Conservation (phyloP, 345 rosid species). For the Garcia nutans region DNA sequence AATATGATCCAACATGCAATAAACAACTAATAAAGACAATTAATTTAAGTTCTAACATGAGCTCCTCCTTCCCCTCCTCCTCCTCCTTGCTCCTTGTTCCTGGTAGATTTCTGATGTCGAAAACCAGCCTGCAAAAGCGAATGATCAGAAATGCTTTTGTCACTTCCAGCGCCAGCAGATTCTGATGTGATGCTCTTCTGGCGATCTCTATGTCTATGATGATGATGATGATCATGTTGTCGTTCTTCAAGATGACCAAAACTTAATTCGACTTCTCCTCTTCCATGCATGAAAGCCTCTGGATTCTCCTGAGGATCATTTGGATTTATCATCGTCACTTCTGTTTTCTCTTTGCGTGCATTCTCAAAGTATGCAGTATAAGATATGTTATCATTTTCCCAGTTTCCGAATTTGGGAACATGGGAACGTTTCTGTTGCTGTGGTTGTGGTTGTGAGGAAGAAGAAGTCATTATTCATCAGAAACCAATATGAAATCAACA, state of each 20-base stretch:
- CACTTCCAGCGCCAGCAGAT: constrained; percentile 16
- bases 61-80: too few relatives aligned
- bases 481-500: too few relatives aligned
- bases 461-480: too few relatives aligned
- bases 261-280: constrained; percentile 8
- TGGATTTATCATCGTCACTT: constrained; percentile 40
- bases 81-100: constrained; percentile 4
- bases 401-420: constrained; percentile 54
- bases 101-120: constrained; percentile 12
- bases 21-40: background rate
- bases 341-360: constrained; percentile 45
- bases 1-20: too few relatives aligned
- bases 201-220: background rate
- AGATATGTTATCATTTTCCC: constrained; percentile 48
- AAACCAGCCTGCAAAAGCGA: constrained; percentile 12
- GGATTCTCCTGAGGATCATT: constrained; percentile 61
- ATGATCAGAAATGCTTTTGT: constrained; percentile 27
- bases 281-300: background rate
- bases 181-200: constrained; percentile 13
- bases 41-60: background rate
- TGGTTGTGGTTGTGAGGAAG: constrained; percentile 10
- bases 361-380: constrained; percentile 56
- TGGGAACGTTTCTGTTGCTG: constrained; percentile 38
- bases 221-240: too few relatives aligned
- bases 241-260: background rate